Evolutionary conservation across 208 protist species (phyloP).

Genomic region (Leishmania aethiopica): DNA sequence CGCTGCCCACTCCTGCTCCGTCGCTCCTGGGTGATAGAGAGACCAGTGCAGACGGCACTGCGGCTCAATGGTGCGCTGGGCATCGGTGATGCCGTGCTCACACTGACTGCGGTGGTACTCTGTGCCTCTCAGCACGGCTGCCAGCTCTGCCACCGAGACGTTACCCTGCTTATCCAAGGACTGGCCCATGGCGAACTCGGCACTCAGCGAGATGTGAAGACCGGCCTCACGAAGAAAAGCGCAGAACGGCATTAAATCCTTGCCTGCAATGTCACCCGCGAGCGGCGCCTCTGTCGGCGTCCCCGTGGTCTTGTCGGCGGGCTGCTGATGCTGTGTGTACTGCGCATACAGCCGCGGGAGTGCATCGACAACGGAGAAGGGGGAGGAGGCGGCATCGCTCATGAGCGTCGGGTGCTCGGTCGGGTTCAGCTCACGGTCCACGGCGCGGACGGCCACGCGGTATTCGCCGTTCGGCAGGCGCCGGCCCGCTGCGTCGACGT

Average conservation of each 20-base stretch:
- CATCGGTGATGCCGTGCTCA: slow-evolving; percentile 57
- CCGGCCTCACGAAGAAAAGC: slow-evolving; percentile 70
- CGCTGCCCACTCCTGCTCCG: slow-evolving; percentile 75
- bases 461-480: slow-evolving; percentile 73
- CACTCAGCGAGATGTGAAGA: slow-evolving; percentile 71
- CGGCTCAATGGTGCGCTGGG: slow-evolving; percentile 59
- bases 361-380: slow-evolving; percentile 73
- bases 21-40: slow-evolving; percentile 79
- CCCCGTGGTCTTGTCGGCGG: background rate
- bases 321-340: slow-evolving; percentile 37
- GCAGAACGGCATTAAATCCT: slow-evolving; percentile 70
- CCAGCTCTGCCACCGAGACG: slow-evolving; percentile 52
- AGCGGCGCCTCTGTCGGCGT: slow-evolving; percentile 12
- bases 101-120: slow-evolving; percentile 53
- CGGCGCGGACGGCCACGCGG: slow-evolving; percentile 76
- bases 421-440: slow-evolving; percentile 42
- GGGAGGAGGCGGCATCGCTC: slow-evolving; percentile 56
- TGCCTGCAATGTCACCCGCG: slow-evolving; percentile 32
- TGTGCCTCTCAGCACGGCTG: slow-evolving; percentile 40
- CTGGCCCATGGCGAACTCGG: slow-evolving; percentile 83
- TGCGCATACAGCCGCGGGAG: slow-evolving; percentile 69
- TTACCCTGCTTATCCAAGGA: slow-evolving; percentile 57
- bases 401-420: slow-evolving; percentile 41
- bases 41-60: slow-evolving; percentile 66
- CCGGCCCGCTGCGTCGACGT: slow-evolving; percentile 41